These are phyloP conservation scores for Yarrowia sp. DNA, from an alignment of 805 yeast genomes.

Conservation along the genomic window DNA sequence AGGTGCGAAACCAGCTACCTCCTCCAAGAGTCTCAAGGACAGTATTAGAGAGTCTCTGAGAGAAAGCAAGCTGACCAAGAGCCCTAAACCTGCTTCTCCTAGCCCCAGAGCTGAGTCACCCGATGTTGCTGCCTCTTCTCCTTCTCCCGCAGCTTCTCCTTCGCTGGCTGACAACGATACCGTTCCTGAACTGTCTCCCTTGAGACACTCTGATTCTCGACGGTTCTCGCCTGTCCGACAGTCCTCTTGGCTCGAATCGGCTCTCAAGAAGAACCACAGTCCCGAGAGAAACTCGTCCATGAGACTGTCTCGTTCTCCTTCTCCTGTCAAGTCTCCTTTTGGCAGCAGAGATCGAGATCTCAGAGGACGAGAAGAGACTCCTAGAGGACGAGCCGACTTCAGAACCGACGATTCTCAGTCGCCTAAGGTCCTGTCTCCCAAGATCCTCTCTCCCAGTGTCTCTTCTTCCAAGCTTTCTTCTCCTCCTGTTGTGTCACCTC, in stretches of 20 bases:
- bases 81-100: constrained; percentile 20
- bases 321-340: constrained; percentile 39
- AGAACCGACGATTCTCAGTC: neutral
- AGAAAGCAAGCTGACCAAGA: constrained; percentile 33
- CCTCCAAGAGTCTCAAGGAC: constrained; percentile 36
- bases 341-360: constrained; percentile 16
- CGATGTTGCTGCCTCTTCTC: neutral
- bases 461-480: constrained; percentile 6
- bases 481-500: constrained; percentile 2
- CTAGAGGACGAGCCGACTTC: neutral
- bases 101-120: constrained; percentile 18
- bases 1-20: neutral
- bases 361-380: neutral
- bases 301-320: constrained; percentile 39
- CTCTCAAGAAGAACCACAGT: constrained; percentile 43
- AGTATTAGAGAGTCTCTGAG: constrained; percentile 31
- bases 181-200: constrained; percentile 25
- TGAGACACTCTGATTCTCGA: constrained; percentile 40
- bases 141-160: neutral
- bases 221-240: constrained; percentile 45
- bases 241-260: constrained; percentile 48
- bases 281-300: constrained; percentile 27
- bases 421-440: constrained; percentile 11
- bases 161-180: neutral
- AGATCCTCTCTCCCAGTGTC: constrained; percentile 8